phyloP scores from a whole-genome alignment of 257 asterid genomes.

The Nicotiana noctiflora region DNA sequence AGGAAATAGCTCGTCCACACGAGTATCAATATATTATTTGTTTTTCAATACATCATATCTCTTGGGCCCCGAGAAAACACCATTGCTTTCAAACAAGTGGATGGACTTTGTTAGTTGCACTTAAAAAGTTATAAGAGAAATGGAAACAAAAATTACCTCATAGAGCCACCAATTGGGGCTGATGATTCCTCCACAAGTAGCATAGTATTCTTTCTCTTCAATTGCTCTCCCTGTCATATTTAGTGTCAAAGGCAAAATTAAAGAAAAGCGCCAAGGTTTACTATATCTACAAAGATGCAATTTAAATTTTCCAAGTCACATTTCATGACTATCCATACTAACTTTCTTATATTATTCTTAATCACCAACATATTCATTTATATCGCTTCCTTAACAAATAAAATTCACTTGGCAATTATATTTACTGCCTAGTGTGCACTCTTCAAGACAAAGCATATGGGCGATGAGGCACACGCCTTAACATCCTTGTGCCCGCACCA shows the following conservation, averaged over 20 bases:
- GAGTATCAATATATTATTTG: slow-evolving; percentile 44
- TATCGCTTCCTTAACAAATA: not conserved
- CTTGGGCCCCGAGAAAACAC: slow-evolving; percentile 34
- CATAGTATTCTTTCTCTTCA: slow-evolving; percentile 44
- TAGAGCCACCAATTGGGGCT: slow-evolving; percentile 17
- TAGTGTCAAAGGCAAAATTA: not conserved
- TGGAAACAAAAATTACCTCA: slow-evolving; percentile 33
- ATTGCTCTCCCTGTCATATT: slow-evolving; percentile 57
- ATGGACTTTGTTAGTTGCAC: not conserved
- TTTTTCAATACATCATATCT: slow-evolving; percentile 42
- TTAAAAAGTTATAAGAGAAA: slow-evolving; percentile 6
- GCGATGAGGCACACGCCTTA: not conserved
- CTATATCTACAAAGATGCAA: not conserved
- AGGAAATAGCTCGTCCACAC: slow-evolving; percentile 58
- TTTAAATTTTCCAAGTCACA: not conserved
- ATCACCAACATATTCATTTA: not conserved
- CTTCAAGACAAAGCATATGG: not conserved
- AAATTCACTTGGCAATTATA: not conserved
- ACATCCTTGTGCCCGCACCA: not conserved
- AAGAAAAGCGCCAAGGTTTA: not conserved
- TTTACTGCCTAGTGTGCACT: not conserved
- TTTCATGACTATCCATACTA: not conserved
- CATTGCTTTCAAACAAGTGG: slow-evolving; percentile 36
- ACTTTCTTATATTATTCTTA: not conserved
- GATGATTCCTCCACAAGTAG: slow-evolving; percentile 49